These are phyloP conservation scores for Phlyctochytrium planicorne DNA, from an alignment of 192 early-diverging fungal species.

Conservation along the genomic window DNA sequence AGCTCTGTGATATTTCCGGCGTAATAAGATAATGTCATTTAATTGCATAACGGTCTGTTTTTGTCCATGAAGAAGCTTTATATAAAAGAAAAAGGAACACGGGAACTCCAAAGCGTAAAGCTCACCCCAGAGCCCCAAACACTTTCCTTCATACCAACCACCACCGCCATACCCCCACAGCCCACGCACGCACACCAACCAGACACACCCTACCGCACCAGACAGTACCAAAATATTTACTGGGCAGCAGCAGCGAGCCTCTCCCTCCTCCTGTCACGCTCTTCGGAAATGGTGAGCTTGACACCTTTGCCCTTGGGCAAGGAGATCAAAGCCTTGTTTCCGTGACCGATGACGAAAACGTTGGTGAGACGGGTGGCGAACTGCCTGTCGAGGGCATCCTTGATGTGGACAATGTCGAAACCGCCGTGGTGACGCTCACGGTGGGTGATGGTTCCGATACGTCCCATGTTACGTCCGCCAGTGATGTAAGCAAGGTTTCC, in stretches of 20 bases:
- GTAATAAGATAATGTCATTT: too few species aligned
- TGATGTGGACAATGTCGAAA: slow-evolving; percentile 99
- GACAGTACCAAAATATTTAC: slow-evolving; percentile 2
- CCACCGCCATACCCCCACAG: too few species aligned
- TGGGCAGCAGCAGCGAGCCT: slow-evolving; percentile 34
- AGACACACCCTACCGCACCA: too few species aligned
- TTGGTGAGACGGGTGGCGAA: slow-evolving; percentile 98
- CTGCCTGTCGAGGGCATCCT: slow-evolving; percentile 90
- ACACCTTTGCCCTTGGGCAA: slow-evolving; percentile 99
- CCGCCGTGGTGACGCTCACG: slow-evolving; percentile 96
- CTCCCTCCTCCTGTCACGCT: slow-evolving; percentile 91
- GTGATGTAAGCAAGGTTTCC: slow-evolving; percentile 97
- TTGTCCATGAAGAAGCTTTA: too few species aligned
- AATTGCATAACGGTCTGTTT: too few species aligned
- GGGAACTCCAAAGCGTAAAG: too few species aligned
- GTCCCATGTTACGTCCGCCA: slow-evolving; percentile 98
- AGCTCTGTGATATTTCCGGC: too few species aligned
- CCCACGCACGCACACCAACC: too few species aligned
- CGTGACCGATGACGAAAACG: slow-evolving; percentile 81
- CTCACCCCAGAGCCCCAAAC: too few species aligned
- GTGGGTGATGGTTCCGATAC: slow-evolving; percentile 95
- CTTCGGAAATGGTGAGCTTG: slow-evolving; percentile 97
- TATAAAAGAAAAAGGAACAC: too few species aligned
- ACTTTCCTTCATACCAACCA: too few species aligned
- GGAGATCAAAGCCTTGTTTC: slow-evolving; percentile 92